Percentiles rank a stretch among this genome's conserved stretches.
Conservation (phyloP, 768 basidiomycete species). For the Mycena leptocephala region DNA sequence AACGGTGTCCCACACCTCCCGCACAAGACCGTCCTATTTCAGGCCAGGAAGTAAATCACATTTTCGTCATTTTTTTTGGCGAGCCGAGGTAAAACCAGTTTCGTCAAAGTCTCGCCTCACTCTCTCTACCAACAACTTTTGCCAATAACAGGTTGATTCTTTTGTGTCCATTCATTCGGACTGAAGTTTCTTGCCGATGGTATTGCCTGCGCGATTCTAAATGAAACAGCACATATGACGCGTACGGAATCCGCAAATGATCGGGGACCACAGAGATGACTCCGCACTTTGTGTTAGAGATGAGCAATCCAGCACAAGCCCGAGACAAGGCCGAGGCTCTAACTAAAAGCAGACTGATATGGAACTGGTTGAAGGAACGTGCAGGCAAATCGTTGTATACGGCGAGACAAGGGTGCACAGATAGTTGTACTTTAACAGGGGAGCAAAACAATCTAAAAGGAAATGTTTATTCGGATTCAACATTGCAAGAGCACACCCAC, state of each 20-base stretch:
- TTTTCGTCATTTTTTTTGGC: slow-evolving; percentile 15
- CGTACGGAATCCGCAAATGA: no score
- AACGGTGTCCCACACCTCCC: background rate
- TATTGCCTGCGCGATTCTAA: background rate
- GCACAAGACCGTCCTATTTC: slow-evolving; percentile 10
- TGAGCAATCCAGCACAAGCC: background rate
- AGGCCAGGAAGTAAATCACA: slow-evolving; percentile 16
- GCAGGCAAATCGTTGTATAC: background rate
- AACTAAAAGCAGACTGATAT: background rate
- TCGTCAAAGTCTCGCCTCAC: background rate
- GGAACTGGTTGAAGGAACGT: background rate
- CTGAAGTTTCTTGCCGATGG: background rate
- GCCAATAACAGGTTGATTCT: background rate
- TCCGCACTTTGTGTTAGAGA: background rate
- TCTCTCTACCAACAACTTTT: slow-evolving; percentile 10
- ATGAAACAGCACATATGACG: background rate
- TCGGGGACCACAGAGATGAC: background rate
- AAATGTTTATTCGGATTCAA: background rate
- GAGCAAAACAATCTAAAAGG: background rate
- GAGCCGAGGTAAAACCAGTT: slow-evolving; percentile 3
- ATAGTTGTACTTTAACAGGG: no score
- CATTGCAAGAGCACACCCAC: background rate
- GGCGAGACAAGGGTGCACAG: background rate
- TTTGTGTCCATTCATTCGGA: slow-evolving; percentile 5
- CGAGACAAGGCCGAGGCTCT: background rate